Conservation (phyloP, 331 rosid species). For the Acacia pycnantha region DNA sequence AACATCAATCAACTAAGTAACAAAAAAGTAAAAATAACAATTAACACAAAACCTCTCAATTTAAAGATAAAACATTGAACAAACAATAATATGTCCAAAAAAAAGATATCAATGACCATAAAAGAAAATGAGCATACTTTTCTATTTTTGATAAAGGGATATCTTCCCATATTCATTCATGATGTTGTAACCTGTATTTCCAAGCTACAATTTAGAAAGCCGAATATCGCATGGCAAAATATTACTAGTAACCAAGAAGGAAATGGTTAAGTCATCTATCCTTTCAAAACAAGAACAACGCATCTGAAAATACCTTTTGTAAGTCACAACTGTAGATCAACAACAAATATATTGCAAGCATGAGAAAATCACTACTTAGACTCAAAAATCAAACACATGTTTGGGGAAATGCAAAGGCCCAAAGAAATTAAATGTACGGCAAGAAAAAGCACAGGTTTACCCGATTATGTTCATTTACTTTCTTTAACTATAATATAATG, state of each 20-base stretch:
- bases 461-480: background rate
- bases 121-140: too few species aligned
- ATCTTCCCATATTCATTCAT: too few species aligned
- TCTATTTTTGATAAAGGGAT: too few species aligned
- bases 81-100: too few species aligned
- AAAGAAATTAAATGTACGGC: background rate
- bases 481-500: background rate
- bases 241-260: background rate
- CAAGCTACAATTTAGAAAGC: background rate
- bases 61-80: too few species aligned
- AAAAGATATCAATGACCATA: too few species aligned
- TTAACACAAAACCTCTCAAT: too few species aligned
- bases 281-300: background rate
- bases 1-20: too few species aligned
- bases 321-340: background rate
- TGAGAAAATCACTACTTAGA: background rate
- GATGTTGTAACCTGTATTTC: conserved; percentile 62
- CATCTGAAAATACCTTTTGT: background rate
- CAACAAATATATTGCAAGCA: background rate
- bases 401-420: background rate
- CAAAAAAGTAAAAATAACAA: too few species aligned
- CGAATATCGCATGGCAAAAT: background rate
- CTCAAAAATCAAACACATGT: background rate
- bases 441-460: conserved; percentile 24
- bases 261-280: background rate